Evolutionary conservation across 2,329 filamentous ascomycete species (phyloP).

Genomic region (Pseudohalonectria lignicola): DNA sequence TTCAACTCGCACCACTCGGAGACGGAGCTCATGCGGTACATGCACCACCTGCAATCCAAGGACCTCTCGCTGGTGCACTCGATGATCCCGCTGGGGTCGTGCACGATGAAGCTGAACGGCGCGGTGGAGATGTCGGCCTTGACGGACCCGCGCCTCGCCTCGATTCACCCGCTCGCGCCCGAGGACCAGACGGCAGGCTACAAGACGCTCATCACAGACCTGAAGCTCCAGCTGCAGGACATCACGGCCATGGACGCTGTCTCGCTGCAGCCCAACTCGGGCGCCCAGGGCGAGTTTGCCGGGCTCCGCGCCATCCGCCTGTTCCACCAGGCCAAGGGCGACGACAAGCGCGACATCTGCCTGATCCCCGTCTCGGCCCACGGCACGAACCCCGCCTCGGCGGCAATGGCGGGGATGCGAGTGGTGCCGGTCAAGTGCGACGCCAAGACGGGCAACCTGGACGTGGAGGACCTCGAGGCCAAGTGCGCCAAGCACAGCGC

Average conservation of each 20-base stretch:
- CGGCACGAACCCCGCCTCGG: conserved; percentile 90
- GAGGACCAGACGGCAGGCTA: conserved; percentile 56
- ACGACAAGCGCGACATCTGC: conserved; percentile 76
- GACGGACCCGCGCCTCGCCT: conserved; percentile 63
- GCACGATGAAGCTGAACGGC: conserved; percentile 96
- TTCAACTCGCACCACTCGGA: conserved; percentile 95
- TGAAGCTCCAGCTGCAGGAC: conserved; percentile 64
- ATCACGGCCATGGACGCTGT: conserved; percentile 88
- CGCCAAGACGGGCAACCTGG: conserved; percentile 74
- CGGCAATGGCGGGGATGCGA: conserved; percentile 91
- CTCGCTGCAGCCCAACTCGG: conserved; percentile 89
- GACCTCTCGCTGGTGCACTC: conserved; percentile 90
- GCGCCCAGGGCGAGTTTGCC: conserved; percentile 89
- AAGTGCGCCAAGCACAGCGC: conserved; percentile 85
- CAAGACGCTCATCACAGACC: conserved; percentile 53
- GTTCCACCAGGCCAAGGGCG: conserved; percentile 59
- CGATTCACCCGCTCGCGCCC: conserved; percentile 73
- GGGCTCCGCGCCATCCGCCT: conserved; percentile 81
- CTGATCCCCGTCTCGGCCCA: conserved; percentile 92
- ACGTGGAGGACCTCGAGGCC: conserved; percentile 71
- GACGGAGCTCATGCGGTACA: conserved; percentile 88
- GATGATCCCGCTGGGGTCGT: conserved; percentile 95
- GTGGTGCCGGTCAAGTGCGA: conserved; percentile 91
- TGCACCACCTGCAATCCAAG: conserved; percentile 86
- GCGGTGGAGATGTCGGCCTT: conserved; percentile 89